Evolutionary conservation across 2,329 filamentous ascomycete genomes (phyloP).

Genomic region (Ceratocystiopsis minuta): DNA sequence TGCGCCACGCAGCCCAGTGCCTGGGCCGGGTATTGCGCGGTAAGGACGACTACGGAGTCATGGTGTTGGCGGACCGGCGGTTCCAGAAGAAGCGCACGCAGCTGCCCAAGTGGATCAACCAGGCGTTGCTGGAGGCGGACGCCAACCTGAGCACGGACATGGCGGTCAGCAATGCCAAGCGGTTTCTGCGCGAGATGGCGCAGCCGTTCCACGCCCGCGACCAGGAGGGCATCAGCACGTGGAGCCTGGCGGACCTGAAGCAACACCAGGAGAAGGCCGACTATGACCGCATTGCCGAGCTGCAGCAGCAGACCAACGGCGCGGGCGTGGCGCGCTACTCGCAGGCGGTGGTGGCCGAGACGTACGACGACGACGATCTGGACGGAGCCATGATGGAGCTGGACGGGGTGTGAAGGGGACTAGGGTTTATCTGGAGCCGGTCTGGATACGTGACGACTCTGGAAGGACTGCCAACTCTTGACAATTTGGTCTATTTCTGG

Average conservation of each 20-base stretch:
- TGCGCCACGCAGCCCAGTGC: conserved; percentile 97
- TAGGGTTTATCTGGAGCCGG: too few relatives aligned
- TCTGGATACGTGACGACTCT: too few relatives aligned
- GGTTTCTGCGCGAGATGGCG: conserved; percentile 80
- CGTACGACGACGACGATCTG: conserved; percentile 28
- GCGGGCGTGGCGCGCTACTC: conserved; percentile 8
- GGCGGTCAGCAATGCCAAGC: conserved; percentile 74
- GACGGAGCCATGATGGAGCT: conserved; percentile 26
- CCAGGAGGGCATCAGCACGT: conserved; percentile 64
- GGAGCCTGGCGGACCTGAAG: conserved; percentile 45
- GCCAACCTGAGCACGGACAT: conserved; percentile 90
- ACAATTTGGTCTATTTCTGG: too few relatives aligned
- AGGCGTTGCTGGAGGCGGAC: conserved; percentile 69
- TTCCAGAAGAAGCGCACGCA: conserved; percentile 85
- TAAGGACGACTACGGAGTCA: conserved; percentile 99
- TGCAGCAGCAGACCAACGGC: conserved; percentile 26
- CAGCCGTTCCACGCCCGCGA: conserved; percentile 69
- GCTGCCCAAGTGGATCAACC: conserved; percentile 91
- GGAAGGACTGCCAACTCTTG: too few relatives aligned
- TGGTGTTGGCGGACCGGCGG: conserved; percentile 87
- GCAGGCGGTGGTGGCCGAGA: conserved; percentile 11
- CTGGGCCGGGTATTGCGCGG: conserved; percentile 84
- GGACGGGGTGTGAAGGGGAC: conserved; percentile 4
- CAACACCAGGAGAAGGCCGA: conserved; percentile 58
- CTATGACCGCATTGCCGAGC: conserved; percentile 45